phyloP scores from a whole-genome alignment of 257 asterid species.

The Perilla frutescens region DNA sequence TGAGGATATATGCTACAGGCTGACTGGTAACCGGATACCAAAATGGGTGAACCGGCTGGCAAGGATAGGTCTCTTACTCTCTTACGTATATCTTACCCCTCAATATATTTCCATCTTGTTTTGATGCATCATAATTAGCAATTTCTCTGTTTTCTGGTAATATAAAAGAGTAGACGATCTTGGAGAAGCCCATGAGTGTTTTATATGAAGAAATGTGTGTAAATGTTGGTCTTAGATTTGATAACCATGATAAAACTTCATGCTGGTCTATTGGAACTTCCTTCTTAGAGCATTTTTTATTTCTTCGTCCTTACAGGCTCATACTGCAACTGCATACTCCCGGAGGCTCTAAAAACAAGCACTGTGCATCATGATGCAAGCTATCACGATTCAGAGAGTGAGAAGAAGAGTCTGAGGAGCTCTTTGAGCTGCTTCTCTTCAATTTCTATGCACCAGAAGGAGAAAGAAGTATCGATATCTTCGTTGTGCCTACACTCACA shows the following conservation, averaged over 20 bases:
- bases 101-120: not conserved
- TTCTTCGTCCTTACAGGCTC: slow-evolving; percentile 54
- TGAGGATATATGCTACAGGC: slow-evolving; percentile 72
- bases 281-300: not conserved
- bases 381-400: slow-evolving; percentile 52
- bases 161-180: not conserved
- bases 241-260: not conserved
- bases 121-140: not conserved
- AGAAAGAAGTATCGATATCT: slow-evolving; percentile 67
- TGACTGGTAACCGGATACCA: slow-evolving; percentile 76
- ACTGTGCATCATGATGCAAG: slow-evolving; percentile 35
- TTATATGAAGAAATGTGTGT: not conserved
- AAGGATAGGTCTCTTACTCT: slow-evolving; percentile 57
- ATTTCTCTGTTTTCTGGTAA: not conserved
- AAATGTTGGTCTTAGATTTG: not conserved
- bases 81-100: slow-evolving; percentile 5
- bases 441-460: slow-evolving; percentile 57
- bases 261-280: slow-evolving; percentile 1
- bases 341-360: slow-evolving; percentile 59
- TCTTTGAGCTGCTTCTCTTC: slow-evolving; percentile 65
- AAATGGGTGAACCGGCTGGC: slow-evolving; percentile 95
- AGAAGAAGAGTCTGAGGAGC: slow-evolving; percentile 61
- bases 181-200: not conserved
- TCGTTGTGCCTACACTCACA: slow-evolving; percentile 74
- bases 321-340: slow-evolving; percentile 74